Conservation (phyloP, 2,329 filamentous ascomycete species). For the Emmonsia crescens region DNA sequence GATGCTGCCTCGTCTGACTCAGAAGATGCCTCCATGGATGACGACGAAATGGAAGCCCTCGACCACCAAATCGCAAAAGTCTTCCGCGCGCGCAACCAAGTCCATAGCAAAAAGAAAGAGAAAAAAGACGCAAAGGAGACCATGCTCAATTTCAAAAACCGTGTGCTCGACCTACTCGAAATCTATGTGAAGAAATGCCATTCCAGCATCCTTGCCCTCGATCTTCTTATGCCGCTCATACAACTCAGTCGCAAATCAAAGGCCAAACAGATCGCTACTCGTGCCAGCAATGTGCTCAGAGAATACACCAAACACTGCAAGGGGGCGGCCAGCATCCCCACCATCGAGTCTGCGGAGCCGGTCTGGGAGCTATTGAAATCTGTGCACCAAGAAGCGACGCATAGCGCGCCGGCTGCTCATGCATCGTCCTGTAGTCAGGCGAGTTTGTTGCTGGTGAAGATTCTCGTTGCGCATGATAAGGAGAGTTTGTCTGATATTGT, state of each 20-base stretch:
- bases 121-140: constrained; percentile 79
- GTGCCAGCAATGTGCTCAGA: constrained; percentile 60
- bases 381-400: constrained; percentile 55
- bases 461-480: constrained; percentile 37
- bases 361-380: constrained; percentile 50
- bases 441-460: constrained; percentile 36
- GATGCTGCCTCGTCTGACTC: constrained; percentile 48
- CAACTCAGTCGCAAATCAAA: constrained; percentile 63
- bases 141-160: constrained; percentile 89
- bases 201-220: constrained; percentile 54
- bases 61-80: constrained; percentile 76
- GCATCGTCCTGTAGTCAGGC: constrained; percentile 59
- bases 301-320: constrained; percentile 58
- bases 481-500: constrained; percentile 46
- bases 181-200: constrained; percentile 76
- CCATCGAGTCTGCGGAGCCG: constrained; percentile 33
- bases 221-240: constrained; percentile 66
- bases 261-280: constrained; percentile 63
- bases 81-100: constrained; percentile 65
- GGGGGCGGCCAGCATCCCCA: constrained; percentile 33
- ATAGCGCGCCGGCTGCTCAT: constrained; percentile 54
- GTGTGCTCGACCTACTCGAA: constrained; percentile 75
- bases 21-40: constrained; percentile 71
- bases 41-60: constrained; percentile 87
- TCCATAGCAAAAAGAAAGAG: constrained; percentile 64